These are phyloP conservation scores for Ogataea paradorogensis DNA, from an alignment of 805 yeast genomes.

Conservation along the genomic window DNA sequence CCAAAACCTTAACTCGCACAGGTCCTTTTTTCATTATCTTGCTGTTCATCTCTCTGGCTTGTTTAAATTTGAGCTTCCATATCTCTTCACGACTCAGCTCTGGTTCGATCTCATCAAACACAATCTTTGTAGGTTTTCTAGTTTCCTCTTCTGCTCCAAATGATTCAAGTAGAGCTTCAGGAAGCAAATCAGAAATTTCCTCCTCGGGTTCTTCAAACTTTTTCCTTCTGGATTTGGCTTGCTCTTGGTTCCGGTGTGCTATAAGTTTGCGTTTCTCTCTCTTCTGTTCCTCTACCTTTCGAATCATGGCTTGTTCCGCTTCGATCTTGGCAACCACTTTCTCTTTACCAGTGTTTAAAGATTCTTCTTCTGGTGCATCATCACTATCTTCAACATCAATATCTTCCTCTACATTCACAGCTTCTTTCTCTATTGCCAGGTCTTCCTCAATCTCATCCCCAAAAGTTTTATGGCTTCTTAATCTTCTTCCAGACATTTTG, in stretches of 20 bases:
- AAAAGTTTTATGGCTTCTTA: constrained; percentile 22
- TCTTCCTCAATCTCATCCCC: constrained; percentile 11
- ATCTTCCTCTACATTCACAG: constrained; percentile 16
- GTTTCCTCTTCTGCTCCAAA: constrained; percentile 18
- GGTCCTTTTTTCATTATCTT: constrained; percentile 37
- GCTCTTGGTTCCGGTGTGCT: constrained; percentile 36
- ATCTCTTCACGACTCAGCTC: constrained; percentile 11
- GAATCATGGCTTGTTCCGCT: constrained; percentile 26
- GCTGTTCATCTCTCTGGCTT: constrained; percentile 32
- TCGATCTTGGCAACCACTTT: constrained; percentile 12
- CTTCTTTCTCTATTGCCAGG: constrained; percentile 11
- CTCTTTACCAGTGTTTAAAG: constrained; percentile 18
- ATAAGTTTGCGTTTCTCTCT: constrained; percentile 32
- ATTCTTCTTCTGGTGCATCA: constrained; percentile 54
- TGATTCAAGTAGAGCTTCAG: constrained; percentile 38
- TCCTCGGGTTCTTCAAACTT: constrained; percentile 12
- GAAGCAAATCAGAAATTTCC: constrained; percentile 36
- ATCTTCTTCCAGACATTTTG: constrained; percentile 12
- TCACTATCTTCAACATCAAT: constrained; percentile 28
- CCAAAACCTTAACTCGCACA: constrained; percentile 38
- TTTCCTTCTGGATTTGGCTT: constrained; percentile 22
- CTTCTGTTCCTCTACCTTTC: constrained; percentile 26
- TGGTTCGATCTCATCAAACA: constrained; percentile 29
- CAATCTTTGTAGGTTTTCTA: constrained; percentile 31
- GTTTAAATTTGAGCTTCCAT: constrained; percentile 27